phyloP scores from a whole-genome alignment of 257 asterid genomes.

The Ballota nigra region DNA sequence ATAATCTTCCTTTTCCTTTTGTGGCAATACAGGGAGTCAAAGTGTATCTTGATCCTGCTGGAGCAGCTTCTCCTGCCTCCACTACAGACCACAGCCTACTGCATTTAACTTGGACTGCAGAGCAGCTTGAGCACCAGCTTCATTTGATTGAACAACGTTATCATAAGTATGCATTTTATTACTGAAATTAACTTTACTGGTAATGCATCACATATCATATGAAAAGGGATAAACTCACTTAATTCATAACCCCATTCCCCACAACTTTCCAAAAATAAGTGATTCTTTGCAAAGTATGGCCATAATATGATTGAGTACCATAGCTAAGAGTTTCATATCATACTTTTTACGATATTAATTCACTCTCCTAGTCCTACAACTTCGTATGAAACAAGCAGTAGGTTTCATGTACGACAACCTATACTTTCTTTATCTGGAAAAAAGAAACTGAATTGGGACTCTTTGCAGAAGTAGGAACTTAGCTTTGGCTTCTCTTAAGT shows the following conservation, averaged over 20 bases:
- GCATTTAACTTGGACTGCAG: conserved; percentile 69
- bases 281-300: background rate
- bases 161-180: conserved; percentile 40
- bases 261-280: too few species aligned
- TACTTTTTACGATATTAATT: background rate
- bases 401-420: too few species aligned
- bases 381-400: conserved; percentile 1
- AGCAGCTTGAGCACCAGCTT: conserved; percentile 73
- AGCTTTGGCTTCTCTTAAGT: conserved; percentile 54
- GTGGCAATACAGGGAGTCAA: conserved; percentile 65
- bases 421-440: background rate
- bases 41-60: conserved; percentile 59
- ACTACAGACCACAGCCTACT: conserved; percentile 57
- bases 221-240: too few species aligned
- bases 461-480: conserved; percentile 57
- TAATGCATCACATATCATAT: too few species aligned
- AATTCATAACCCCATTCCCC: too few species aligned
- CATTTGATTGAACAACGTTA: conserved; percentile 62
- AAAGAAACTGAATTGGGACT: conserved; percentile 8
- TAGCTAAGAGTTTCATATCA: background rate
- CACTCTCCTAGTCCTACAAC: background rate
- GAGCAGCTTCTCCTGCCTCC: conserved; percentile 47
- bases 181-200: background rate
- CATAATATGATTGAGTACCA: background rate
- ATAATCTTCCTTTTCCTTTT: background rate